phyloP scores from a whole-genome alignment of 345 rosid species.

The Citropsis articulata region DNA sequence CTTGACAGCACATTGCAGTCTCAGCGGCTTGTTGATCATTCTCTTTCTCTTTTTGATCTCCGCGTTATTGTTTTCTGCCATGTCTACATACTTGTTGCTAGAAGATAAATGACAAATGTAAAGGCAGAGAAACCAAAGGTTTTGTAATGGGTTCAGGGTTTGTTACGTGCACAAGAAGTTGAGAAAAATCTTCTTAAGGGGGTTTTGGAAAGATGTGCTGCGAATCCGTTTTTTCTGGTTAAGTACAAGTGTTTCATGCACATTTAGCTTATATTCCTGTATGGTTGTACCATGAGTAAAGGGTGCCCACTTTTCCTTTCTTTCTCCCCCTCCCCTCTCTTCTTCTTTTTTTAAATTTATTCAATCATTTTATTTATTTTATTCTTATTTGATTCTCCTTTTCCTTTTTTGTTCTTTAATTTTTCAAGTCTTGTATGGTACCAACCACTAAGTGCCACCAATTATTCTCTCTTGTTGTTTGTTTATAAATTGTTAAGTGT shows the following conservation, averaged over 20 bases:
- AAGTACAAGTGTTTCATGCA: background rate
- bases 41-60: background rate
- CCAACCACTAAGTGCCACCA: background rate
- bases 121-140: background rate
- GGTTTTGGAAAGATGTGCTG: background rate
- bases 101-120: background rate
- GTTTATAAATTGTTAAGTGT: background rate
- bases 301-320: background rate
- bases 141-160: background rate
- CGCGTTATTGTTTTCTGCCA: background rate
- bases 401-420: background rate
- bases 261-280: background rate
- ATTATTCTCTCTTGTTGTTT: background rate
- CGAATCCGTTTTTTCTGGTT: conserved; percentile 10
- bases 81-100: background rate
- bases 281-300: background rate
- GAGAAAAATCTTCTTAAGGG: background rate
- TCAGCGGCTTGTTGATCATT: background rate
- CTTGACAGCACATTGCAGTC: conserved; percentile 32
- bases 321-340: too few species aligned
- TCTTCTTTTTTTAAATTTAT: too few species aligned
- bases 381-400: background rate
- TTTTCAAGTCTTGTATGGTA: background rate
- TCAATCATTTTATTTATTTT: too few species aligned
- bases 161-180: background rate